Conservation (phyloP, 108 stramenopile genomes). For the Stephanodiscus triporus region DNA sequence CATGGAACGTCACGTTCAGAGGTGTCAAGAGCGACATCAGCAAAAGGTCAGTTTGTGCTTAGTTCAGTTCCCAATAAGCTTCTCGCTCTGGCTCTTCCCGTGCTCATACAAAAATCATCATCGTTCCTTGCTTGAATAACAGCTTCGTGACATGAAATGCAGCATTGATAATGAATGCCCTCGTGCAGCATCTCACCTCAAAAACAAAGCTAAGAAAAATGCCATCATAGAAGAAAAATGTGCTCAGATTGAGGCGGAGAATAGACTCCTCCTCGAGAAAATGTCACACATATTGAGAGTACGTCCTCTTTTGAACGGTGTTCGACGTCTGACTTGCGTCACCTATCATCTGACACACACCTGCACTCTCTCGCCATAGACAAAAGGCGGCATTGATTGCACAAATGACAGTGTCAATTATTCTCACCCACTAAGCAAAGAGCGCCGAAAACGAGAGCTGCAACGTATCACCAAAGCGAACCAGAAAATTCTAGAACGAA, state of each 20-base stretch:
- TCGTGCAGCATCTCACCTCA: conserved; percentile 57
- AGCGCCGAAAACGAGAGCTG: conserved; percentile 75
- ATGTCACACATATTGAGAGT: conserved; percentile 87
- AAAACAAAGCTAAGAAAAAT: conserved; percentile 83
- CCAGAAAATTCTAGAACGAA: conserved; percentile 61
- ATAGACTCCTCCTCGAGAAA: conserved; percentile 82
- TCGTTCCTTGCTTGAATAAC: not conserved
- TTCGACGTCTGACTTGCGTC: not conserved
- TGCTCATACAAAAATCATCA: not conserved
- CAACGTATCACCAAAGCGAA: conserved; percentile 85
- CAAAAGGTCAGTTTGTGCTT: conserved; percentile 51
- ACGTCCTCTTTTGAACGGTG: conserved; percentile 9
- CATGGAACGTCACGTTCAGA: conserved; percentile 63
- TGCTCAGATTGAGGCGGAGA: conserved; percentile 86
- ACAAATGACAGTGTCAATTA: conserved; percentile 50
- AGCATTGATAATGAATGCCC: conserved; percentile 84
- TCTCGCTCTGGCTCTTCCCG: not conserved
- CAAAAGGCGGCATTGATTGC: conserved; percentile 67
- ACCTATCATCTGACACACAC: not conserved
- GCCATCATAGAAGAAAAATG: conserved; percentile 74
- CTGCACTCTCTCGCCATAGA: conserved; percentile 15
- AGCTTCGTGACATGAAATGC: conserved; percentile 82
- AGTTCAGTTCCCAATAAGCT: not conserved
- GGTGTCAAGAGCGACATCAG: conserved; percentile 63
- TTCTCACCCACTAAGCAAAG: conserved; percentile 61